A percentile compares a stretch with the other conserved stretches of the same genome.
Conservation (phyloP, 1,284 basidiomycete genomes). For the Phellinidium pouzarii region DNA sequence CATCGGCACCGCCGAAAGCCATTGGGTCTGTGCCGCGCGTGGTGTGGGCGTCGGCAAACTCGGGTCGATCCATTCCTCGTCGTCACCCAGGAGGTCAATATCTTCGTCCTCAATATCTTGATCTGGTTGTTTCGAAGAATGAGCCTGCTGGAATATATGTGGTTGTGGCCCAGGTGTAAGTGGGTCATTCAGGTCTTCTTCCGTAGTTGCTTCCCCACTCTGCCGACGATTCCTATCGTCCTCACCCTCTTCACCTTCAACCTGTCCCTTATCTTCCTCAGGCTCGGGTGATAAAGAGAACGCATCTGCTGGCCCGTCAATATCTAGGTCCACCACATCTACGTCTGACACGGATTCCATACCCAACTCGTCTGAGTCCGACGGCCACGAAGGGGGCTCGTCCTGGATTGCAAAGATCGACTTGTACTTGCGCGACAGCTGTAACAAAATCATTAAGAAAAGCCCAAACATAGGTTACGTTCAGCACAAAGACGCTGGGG, state of each 20-base stretch:
- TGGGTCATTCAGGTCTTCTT: constrained; percentile 60
- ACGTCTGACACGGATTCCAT: constrained; percentile 77
- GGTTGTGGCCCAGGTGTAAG: constrained; percentile 45
- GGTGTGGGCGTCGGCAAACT: constrained; percentile 30
- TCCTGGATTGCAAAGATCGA: constrained; percentile 80
- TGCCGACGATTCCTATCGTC: constrained; percentile 9
- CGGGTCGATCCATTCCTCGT: constrained; percentile 61
- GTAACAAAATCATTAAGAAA: not conserved
- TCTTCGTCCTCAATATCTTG: constrained; percentile 22
- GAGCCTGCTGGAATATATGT: not conserved
- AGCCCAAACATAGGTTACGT: too few relatives aligned
- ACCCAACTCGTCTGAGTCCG: constrained; percentile 68
- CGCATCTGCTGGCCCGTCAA: constrained; percentile 39
- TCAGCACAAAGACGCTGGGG: too few relatives aligned
- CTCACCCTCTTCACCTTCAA: constrained; percentile 30
- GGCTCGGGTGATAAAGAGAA: constrained; percentile 35
- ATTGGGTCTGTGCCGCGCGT: constrained; percentile 20
- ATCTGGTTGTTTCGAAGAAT: constrained; percentile 17
- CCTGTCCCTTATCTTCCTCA: constrained; percentile 28
- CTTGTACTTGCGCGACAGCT: constrained; percentile 54
- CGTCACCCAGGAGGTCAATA: constrained; percentile 41
- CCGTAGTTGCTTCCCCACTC: constrained; percentile 46
- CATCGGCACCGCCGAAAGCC: constrained; percentile 19
- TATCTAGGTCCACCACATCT: constrained; percentile 38
- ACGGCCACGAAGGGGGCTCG: constrained; percentile 78